Conservation (phyloP, 2,329 filamentous ascomycete genomes). For the Hirsutella thompsonii region DNA sequence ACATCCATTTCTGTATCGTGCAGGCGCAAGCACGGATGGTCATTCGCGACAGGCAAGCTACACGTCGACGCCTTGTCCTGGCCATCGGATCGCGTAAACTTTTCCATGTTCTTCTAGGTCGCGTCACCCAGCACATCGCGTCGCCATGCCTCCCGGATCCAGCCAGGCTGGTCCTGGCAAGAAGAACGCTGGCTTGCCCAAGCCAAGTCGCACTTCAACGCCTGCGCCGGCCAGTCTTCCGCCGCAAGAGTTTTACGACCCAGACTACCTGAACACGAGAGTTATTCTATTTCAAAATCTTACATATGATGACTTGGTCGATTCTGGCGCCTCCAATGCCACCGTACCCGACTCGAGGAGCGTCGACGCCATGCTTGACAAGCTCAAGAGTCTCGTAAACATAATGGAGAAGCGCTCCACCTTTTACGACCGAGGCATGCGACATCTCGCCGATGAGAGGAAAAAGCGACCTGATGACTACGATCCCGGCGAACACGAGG, state of each 20-base stretch:
- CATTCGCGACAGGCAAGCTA: neutral
- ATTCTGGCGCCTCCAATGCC: slow-evolving; percentile 42
- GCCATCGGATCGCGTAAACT: neutral
- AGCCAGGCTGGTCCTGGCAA: slow-evolving; percentile 52
- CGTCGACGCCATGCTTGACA: slow-evolving; percentile 49
- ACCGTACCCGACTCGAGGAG: slow-evolving; percentile 50
- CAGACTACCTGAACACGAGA: slow-evolving; percentile 54
- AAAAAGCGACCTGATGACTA: slow-evolving; percentile 48
- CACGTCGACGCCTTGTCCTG: neutral
- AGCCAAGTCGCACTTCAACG: slow-evolving; percentile 69
- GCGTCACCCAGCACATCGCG: neutral
- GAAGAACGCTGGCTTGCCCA: slow-evolving; percentile 48
- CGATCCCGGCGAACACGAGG: slow-evolving; percentile 35
- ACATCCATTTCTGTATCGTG: slow-evolving; percentile 1
- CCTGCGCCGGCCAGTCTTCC: slow-evolving; percentile 43
- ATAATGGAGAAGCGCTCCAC: slow-evolving; percentile 54
- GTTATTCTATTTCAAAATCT: slow-evolving; percentile 46
- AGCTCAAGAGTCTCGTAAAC: slow-evolving; percentile 50
- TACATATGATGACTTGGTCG: slow-evolving; percentile 57
- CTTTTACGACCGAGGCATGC: slow-evolving; percentile 61
- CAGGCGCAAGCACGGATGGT: slow-evolving; percentile 1
- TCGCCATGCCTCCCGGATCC: slow-evolving; percentile 42
- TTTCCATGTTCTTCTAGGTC: neutral
- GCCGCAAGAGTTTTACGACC: slow-evolving; percentile 40
- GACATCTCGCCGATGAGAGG: slow-evolving; percentile 51